Evolutionary conservation across 306 rosid species (phyloP), one percentile per base, ranked within the genome.

Genomic region (Rosa persica): DNA sequence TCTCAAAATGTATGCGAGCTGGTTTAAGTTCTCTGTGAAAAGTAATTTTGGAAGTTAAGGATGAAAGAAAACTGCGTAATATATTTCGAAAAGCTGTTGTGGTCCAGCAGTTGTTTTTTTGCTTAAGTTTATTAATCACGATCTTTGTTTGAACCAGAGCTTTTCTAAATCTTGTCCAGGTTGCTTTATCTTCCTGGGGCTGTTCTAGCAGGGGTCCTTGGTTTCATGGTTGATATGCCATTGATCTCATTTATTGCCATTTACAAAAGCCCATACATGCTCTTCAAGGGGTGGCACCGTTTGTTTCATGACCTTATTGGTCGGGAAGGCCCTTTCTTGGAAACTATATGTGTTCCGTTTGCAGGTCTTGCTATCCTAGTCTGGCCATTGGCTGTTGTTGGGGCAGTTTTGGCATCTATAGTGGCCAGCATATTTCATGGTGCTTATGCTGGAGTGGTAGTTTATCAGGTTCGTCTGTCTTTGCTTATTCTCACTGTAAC

Each of bases 261-360:
- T 4, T 91, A 57, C 83, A 96, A 96, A 87, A 76, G 92, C 78
- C 87, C 90, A 60, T 91, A 81, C 89, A 96, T 96, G 99, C 96
- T 96, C 77, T 81, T 89, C 70, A 96, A 90, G 81, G 99, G 99
- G 64, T 96, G 98, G 98, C 86, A 89, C 39, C 91, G 98, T 76
- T 86, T 96, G 90, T 91, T 96, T 89, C 96, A 91, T 68, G 99
- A 96, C 81, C 99, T 96, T 70, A 79, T 96, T 38, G 99, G 99
- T 61, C 98, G 99, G 10, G 99, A 96, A 87, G 99, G 99, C 70
- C 99, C 99, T 78, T 96, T 96, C 96, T 85, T 93, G 87, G 99
- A 96, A 84, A 91, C 98, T 34, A 96, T 96, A 78, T 96, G 99
- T 58, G 98, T 96, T 42, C 99, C 99, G 58, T 88, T 96, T 77